Evolutionary conservation across 495 filamentous ascomycete species (phyloP), one percentile per base, ranked within the genome.

Genomic region (Talaromyces proteolyticus): DNA sequence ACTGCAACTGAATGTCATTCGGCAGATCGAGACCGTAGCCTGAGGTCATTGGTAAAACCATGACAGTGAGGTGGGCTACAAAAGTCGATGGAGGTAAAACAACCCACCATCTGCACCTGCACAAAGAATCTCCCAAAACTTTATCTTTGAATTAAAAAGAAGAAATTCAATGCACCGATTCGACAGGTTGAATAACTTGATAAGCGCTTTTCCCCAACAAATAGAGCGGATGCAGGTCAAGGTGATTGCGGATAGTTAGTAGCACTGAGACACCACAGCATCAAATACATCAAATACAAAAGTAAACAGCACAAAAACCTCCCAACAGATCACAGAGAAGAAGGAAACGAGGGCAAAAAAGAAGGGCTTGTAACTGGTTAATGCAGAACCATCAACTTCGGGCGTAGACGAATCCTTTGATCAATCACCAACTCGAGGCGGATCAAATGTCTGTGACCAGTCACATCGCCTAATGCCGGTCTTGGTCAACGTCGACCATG

Each of bases 1-100:
- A 83, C 17, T 68, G 49, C 21, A 81, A 67, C 43, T 66, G 64
- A 58, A 66, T 60, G 52, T 66, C 68, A 49, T 34, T 34, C 6
- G 69, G 70, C 58, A 75, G 68, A 55, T 75, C 69, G 2, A 44
- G 62, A 26, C 19, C 12, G 18, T 18, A 14, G 23, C 22, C 42
- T 6, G 19, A 44, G 23, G 42, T 20, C 45, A 47, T 47, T 34
- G 29, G 29, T 14, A 34, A 34, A 34, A 34, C 29, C 29, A 34
- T 34, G 29, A 34, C 14, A 34, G 29, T 14, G 29, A n/a, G n/a
- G n/a, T n/a, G n/a, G n/a, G n/a, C n/a, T n/a, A n/a, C n/a, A n/a
- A n/a, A n/a, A n/a, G n/a, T n/a, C n/a, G n/a, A n/a, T n/a, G n/a
- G n/a, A n/a, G n/a, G n/a, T n/a, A n/a, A n/a, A n/a, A n/a, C n/a